A percentile compares a stretch with the other conserved stretches of the same genome.
phyloP scores from a whole-genome alignment of 768 basidiomycete genomes.

The Filobasidium floriforme region DNA sequence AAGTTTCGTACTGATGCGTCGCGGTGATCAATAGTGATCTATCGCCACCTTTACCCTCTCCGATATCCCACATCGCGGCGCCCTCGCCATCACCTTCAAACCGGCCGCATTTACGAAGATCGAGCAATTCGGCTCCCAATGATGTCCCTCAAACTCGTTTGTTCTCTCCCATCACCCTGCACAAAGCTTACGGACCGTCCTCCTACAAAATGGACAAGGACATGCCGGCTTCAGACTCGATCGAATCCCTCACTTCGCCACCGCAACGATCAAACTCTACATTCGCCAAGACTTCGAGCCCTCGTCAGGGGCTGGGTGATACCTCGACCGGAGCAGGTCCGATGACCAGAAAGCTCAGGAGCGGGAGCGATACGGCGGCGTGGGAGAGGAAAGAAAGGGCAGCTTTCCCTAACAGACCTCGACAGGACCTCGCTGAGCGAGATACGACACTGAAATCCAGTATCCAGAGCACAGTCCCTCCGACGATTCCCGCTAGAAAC shows the following conservation, averaged over 20 bases:
- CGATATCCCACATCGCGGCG: not conserved
- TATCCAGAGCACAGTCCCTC: not conserved
- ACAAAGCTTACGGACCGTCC: not conserved
- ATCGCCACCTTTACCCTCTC: not conserved
- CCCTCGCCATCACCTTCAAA: not conserved
- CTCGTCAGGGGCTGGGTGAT: not conserved
- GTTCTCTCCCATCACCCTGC: not conserved
- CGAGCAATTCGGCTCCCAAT: not conserved
- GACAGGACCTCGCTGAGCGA: not conserved
- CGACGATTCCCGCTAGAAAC: not conserved
- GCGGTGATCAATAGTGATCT: not conserved
- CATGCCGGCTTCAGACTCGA: not conserved
- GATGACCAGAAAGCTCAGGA: not conserved
- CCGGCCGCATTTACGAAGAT: not conserved
- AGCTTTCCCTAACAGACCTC: not conserved
- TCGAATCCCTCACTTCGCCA: slow-evolving; percentile 8
- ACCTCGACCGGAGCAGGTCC: not conserved
- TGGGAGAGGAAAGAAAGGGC: not conserved
- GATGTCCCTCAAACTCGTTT: not conserved
- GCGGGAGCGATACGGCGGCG: not conserved
- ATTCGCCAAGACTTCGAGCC: not conserved
- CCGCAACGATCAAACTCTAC: not conserved
- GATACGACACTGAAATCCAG: not conserved
- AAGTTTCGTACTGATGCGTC: not conserved
- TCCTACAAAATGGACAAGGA: too few relatives aligned